Evolutionary conservation across 345 rosid species (phyloP).

Genomic region (Lepidium sativum): DNA sequence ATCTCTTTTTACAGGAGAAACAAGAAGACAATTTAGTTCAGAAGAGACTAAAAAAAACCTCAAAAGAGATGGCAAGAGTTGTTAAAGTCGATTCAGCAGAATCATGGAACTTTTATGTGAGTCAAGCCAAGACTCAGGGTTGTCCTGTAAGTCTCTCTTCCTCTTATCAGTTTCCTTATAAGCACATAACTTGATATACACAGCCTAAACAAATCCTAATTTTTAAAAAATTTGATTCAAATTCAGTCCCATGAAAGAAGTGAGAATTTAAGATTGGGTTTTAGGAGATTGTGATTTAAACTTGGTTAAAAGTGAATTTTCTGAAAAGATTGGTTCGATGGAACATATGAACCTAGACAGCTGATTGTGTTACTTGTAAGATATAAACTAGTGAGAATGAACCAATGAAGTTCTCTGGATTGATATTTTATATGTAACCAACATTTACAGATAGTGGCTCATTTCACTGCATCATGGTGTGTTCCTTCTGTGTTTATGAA

Average conservation of each 20-base stretch:
- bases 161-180: neutral
- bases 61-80: constrained; percentile 46
- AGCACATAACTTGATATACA: neutral
- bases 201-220: neutral
- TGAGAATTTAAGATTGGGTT: neutral
- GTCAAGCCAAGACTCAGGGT: constrained; percentile 51
- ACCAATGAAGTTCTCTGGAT: neutral
- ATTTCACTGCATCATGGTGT: constrained; percentile 93
- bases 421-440: neutral
- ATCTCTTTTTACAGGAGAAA: neutral
- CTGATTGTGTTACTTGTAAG: neutral
- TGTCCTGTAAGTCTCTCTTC: constrained; percentile 48
- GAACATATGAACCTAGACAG: neutral
- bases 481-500: constrained; percentile 90
- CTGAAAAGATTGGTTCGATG: neutral
- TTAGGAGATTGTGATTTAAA: neutral
- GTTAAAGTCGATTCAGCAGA: constrained; percentile 51
- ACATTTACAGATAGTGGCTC: constrained; percentile 64
- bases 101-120: constrained; percentile 58
- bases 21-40: neutral
- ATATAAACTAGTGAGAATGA: neutral
- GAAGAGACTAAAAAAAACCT: constrained; percentile 9
- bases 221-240: neutral
- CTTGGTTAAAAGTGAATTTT: neutral
- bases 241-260: neutral